Evolutionary conservation across 23 red algal genomes (phyloP), one percentile per base, ranked within the genome.

Genomic region (Gracilaria gracilis): DNA sequence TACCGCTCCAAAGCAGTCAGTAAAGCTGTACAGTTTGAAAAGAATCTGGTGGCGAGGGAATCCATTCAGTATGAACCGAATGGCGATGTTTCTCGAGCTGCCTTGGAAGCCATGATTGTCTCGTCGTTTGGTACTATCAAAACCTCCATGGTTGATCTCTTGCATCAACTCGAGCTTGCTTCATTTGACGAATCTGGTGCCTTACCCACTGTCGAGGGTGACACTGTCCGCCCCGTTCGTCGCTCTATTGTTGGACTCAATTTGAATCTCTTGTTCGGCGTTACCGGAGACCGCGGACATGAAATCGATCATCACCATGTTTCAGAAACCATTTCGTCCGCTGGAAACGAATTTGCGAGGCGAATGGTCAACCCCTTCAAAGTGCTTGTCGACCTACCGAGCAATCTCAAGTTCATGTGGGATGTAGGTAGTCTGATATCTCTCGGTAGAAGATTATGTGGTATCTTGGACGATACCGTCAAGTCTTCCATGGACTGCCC

Each of bases 311-410:
- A 58, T 11, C 34, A 58, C 42, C 53, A 74, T 20, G 76, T 59
- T 37, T 81, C 64, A 31, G 86, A 84, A 35, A 89, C 74, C 12
- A 99, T 99, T 42, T 79, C 47, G 32, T 80, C 82, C 29, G 97
- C 97, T 32, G 97, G 97, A 24, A 84, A 48, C 20, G 97, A 99
- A 54, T 99, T 99, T 93, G 93, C 91, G 23, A 74, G 62, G 44
- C 75, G 94, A 25, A 99, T 96, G 91, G 94, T 95, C 27, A 94
- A 94, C 49, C 97, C 97, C 0, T 73, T 93, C 12, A 93, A 95
- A 27, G 88, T 77, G n/a, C 48, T 88, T 11, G 62, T 65, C 59
- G 84, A 85, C 24, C 57, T 88, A n/a, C 61, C 83, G 0, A 93
- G 91, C 16, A 95, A 95, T 62, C 1, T 96, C 2, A 75, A 90